phyloP scores from a whole-genome alignment of 495 filamentous ascomycete species.

The Terfezia boudieri region DNA sequence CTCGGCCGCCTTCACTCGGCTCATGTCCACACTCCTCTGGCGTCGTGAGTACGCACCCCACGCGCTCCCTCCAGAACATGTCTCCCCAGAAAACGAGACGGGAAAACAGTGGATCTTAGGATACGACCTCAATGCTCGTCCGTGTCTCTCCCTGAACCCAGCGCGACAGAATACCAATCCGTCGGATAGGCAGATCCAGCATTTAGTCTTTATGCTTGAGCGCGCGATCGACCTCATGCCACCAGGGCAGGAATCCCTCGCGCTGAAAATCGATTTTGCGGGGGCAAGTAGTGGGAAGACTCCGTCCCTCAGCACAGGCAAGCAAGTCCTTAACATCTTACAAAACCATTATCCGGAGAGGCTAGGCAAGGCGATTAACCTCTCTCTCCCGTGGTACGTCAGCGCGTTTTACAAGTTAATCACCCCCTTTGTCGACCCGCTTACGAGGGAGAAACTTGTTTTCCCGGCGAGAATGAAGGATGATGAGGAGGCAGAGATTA shows the following conservation, averaged over 20 bases:
- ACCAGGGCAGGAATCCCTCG: slow-evolving; percentile 61
- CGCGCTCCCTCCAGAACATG: slow-evolving; percentile 52
- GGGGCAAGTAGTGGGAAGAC: slow-evolving; percentile 53
- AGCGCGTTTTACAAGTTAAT: slow-evolving; percentile 86
- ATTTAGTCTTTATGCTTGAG: slow-evolving; percentile 90
- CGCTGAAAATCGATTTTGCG: slow-evolving; percentile 74
- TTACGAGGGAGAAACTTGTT: slow-evolving; percentile 75
- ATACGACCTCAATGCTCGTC: slow-evolving; percentile 60
- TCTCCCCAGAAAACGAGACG: slow-evolving; percentile 78
- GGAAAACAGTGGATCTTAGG: slow-evolving; percentile 81
- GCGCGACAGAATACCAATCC: slow-evolving; percentile 77
- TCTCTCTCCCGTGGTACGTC: slow-evolving; percentile 68
- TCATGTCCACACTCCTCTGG: slow-evolving; percentile 67
- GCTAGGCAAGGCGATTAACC: slow-evolving; percentile 67
- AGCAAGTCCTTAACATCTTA: slow-evolving; percentile 61
- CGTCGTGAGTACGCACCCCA: slow-evolving; percentile 62
- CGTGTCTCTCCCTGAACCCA: slow-evolving; percentile 75
- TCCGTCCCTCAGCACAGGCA: slow-evolving; percentile 50
- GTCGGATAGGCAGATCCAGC: slow-evolving; percentile 75
- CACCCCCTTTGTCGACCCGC: slow-evolving; percentile 83
- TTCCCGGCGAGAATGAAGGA: slow-evolving; percentile 52
- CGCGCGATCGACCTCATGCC: slow-evolving; percentile 69
- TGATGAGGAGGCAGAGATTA: slow-evolving; percentile 26
- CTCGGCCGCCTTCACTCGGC: slow-evolving; percentile 47
- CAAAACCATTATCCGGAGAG: slow-evolving; percentile 91